These are phyloP conservation scores for Penicillium olsonii DNA, from an alignment of 2,329 filamentous ascomycete genomes.

Conservation along the genomic window DNA sequence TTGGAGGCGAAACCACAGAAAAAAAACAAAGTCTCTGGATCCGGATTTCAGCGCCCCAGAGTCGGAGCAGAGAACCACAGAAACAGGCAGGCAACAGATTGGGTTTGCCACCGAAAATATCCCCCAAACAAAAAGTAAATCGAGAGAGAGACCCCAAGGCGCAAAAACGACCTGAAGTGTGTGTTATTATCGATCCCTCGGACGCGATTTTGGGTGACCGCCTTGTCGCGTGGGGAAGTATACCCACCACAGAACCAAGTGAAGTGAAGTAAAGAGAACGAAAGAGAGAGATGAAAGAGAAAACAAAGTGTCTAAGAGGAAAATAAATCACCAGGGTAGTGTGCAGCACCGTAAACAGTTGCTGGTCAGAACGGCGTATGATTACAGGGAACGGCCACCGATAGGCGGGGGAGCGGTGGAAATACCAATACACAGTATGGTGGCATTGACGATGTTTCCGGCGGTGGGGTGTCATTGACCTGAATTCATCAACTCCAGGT, in stretches of 20 bases:
- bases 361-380: constrained; percentile 16
- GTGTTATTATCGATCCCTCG: constrained; percentile 31
- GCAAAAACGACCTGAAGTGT: background rate
- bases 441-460: constrained; percentile 27
- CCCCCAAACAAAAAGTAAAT: constrained; percentile 4
- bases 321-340: constrained; percentile 16
- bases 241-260: no score
- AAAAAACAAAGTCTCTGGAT: constrained; percentile 23
- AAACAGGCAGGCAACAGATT: constrained; percentile 24
- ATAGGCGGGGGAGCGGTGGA: background rate
- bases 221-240: constrained; percentile 19
- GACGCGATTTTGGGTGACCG: constrained; percentile 28
- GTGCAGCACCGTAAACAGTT: constrained; percentile 30
- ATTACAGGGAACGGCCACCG: constrained; percentile 10
- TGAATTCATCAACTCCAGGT: no score
- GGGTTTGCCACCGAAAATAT: constrained; percentile 36
- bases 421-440: constrained; percentile 22
- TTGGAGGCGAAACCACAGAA: constrained; percentile 12
- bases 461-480: constrained; percentile 11
- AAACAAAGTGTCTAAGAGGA: constrained; percentile 9
- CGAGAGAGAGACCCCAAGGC: background rate
- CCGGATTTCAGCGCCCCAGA: constrained; percentile 28
- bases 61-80: constrained; percentile 34
- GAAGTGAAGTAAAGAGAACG: constrained; percentile 10
- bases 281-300: constrained; percentile 10